Conservation (phyloP, 495 filamentous ascomycete species). For the Xylaria telfairii region DNA sequence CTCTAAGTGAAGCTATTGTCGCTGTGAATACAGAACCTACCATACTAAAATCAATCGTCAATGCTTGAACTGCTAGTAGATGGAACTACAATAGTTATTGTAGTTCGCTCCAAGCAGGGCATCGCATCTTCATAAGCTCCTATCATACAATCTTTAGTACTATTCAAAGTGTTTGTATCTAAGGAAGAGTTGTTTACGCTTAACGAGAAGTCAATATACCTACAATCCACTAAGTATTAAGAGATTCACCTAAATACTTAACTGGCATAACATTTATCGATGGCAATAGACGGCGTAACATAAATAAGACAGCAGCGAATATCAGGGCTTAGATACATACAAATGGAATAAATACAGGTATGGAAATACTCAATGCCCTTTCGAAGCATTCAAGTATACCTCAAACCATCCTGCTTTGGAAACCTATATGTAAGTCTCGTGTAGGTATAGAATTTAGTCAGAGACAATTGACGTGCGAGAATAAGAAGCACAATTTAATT, state of each 20-base stretch:
- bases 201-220: not conserved
- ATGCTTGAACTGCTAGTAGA: too few relatives aligned
- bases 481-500: not conserved
- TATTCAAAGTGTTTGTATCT: not conserved
- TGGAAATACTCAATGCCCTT: too few relatives aligned
- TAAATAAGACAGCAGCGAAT: not conserved
- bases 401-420: too few relatives aligned
- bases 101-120: too few relatives aligned
- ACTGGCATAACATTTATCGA: not conserved
- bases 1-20: too few relatives aligned
- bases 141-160: not conserved
- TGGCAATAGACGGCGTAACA: not conserved
- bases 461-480: not conserved
- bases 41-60: too few relatives aligned
- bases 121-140: too few relatives aligned
- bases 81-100: too few relatives aligned
- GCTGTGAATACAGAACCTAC: too few relatives aligned
- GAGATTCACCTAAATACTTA: too few relatives aligned
- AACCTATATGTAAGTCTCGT: not conserved
- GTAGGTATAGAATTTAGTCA: not conserved
- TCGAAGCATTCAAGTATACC: too few relatives aligned
- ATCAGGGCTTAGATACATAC: not conserved
- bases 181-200: not conserved
- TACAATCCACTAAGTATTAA: not conserved
- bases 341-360: too few relatives aligned